A percentile compares a stretch with the other conserved stretches of the same genome.
Evolutionary conservation across 176 grass and related monocot species (phyloP).

Genomic region (Poa annua): DNA sequence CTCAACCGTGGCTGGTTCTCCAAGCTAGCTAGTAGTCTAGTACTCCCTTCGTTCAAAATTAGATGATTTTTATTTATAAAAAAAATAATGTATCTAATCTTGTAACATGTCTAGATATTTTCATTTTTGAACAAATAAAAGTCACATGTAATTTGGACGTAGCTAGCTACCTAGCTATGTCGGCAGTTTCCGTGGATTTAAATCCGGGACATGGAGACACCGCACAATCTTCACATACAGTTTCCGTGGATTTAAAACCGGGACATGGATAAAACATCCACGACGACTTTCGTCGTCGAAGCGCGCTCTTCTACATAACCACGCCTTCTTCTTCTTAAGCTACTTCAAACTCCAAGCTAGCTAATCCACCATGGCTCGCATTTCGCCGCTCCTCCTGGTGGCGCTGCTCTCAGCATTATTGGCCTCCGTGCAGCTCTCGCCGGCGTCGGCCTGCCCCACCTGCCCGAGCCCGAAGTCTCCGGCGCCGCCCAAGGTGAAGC

Average conservation of each 20-base stretch:
- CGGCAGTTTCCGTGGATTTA: slow-evolving; percentile 20
- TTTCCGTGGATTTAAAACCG: slow-evolving; percentile 24
- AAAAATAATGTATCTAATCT: no score
- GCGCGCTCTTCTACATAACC: no score
- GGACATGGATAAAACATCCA: slow-evolving; percentile 20
- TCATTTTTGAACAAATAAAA: no score
- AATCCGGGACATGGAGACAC: slow-evolving; percentile 17
- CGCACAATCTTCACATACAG: neutral
- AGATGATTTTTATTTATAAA: no score
- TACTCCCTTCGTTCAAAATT: no score
- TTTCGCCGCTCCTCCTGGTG: slow-evolving; percentile 28
- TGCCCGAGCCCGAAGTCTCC: slow-evolving; percentile 52
- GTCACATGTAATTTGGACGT: no score
- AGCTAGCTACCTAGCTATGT: neutral
- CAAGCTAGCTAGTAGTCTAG: no score
- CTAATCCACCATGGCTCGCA: slow-evolving; percentile 35
- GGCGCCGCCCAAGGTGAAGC: slow-evolving; percentile 25
- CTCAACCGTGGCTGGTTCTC: no score
- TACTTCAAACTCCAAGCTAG: neutral
- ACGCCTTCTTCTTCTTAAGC: neutral
- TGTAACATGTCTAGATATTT: no score
- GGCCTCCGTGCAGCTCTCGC: slow-evolving; percentile 31
- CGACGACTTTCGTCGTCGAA: neutral
- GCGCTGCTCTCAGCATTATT: slow-evolving; percentile 1
- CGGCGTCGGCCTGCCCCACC: slow-evolving; percentile 48